Percentiles rank a stretch among this genome's conserved stretches.
These are phyloP conservation scores for Russula foetens DNA, from an alignment of 768 basidiomycete species.

Conservation along the genomic window DNA sequence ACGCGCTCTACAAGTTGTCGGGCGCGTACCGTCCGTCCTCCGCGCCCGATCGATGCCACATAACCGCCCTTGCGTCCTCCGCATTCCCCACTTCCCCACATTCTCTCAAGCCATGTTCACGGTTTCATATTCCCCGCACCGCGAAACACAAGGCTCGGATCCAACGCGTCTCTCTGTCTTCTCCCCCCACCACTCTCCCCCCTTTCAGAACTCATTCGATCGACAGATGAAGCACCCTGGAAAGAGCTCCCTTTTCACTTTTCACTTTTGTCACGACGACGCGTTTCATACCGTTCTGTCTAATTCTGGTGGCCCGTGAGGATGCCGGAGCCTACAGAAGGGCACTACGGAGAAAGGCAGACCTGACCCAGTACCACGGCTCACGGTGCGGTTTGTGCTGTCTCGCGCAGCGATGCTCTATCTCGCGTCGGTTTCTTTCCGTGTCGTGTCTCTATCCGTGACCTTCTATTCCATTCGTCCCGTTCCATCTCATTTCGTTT, in stretches of 20 bases:
- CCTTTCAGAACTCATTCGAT: not conserved
- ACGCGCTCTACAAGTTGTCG: no score
- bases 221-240: not conserved
- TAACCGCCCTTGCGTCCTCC: not conserved
- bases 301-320: not conserved
- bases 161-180: not conserved
- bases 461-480: slow-evolving; percentile 11
- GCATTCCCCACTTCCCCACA: slow-evolving; percentile 7
- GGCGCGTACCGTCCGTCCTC: not conserved
- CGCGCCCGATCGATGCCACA: not conserved
- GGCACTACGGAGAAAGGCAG: not conserved
- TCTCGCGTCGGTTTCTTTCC: not conserved
- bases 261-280: slow-evolving; percentile 1
- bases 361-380: not conserved
- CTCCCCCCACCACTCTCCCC: not conserved
- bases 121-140: not conserved
- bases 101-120: not conserved
- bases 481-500: not conserved
- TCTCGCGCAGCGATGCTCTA: not conserved
- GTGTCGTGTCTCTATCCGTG: not conserved
- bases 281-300: not conserved
- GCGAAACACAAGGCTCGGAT: not conserved
- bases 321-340: not conserved
- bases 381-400: not conserved
- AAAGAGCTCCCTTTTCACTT: not conserved